A percentile compares a stretch with the other conserved stretches of the same genome.
phyloP scores from a whole-genome alignment of 257 asterid genomes.

The Anisodus tanguticus region DNA sequence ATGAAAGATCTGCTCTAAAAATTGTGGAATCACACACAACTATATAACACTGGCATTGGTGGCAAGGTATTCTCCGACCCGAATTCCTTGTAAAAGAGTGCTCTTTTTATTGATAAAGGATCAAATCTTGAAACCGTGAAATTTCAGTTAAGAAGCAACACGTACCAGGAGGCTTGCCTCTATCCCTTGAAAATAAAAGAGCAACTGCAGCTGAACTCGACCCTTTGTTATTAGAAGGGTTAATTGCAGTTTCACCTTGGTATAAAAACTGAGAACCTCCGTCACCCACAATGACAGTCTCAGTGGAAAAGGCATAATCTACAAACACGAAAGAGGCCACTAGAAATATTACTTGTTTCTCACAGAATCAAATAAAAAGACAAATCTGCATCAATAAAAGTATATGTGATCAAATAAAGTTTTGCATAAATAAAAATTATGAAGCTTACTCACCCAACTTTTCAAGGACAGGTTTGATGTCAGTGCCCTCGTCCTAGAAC shows the following conservation, averaged over 20 bases:
- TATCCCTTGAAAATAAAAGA: slow-evolving; percentile 67
- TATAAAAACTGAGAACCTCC: slow-evolving; percentile 55
- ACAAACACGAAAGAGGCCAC: slow-evolving; percentile 35
- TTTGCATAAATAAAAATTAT: background rate
- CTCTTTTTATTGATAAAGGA: background rate
- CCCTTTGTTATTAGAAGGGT: slow-evolving; percentile 23
- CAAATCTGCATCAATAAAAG: background rate
- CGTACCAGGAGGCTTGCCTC: slow-evolving; percentile 63
- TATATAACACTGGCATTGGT: background rate
- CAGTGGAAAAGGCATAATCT: slow-evolving; percentile 71
- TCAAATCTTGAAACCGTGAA: background rate
- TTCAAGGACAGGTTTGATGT: slow-evolving; percentile 70
- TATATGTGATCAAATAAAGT: background rate
- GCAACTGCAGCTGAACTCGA: slow-evolving; percentile 55
- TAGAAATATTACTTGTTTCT: slow-evolving; percentile 10
- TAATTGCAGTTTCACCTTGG: slow-evolving; percentile 43
- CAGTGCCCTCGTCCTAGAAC: slow-evolving; percentile 63
- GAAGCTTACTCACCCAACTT: slow-evolving; percentile 69
- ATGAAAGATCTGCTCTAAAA: too few relatives aligned
- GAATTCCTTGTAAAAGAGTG: background rate
- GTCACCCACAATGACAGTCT: slow-evolving; percentile 75
- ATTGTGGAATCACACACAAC: too few relatives aligned
- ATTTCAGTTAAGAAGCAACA: slow-evolving; percentile 24
- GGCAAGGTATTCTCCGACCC: background rate
- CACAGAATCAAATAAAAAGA: slow-evolving; percentile 19